These are phyloP conservation scores for Phaeolepiota aurea DNA, from an alignment of 768 basidiomycete genomes.

Conservation along the genomic window DNA sequence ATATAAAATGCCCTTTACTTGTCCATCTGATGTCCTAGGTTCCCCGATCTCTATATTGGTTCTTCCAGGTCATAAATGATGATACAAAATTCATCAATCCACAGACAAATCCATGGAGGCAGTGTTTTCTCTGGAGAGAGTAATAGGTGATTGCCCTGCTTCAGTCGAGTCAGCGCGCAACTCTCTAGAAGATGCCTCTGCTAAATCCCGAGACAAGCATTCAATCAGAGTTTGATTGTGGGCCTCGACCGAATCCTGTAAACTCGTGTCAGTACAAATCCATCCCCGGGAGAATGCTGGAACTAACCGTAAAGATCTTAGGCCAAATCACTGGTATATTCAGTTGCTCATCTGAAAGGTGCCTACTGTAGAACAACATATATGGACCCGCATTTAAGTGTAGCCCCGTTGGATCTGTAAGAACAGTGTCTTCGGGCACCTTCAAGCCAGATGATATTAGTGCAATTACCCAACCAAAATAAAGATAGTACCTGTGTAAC, in stretches of 20 bases:
- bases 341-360: constrained; percentile 25
- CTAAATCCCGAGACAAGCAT: constrained; percentile 22
- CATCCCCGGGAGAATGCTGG: neutral
- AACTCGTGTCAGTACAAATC: neutral
- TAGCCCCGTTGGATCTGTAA: constrained; percentile 62
- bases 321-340: constrained; percentile 29
- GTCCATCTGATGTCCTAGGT: no score
- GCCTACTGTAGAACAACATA: constrained; percentile 60
- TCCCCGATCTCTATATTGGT: no score
- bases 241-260: constrained; percentile 23
- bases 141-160: neutral
- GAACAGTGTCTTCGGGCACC: constrained; percentile 64
- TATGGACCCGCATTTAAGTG: constrained; percentile 76
- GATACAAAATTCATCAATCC: no score
- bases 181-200: constrained; percentile 11
- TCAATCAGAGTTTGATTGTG: constrained; percentile 26
- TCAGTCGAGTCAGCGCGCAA: no score
- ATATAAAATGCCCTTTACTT: no score
- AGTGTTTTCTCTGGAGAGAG: neutral
- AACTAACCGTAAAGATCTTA: constrained; percentile 23
- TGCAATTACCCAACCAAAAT: neutral
- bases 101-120: no score
- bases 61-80: no score
- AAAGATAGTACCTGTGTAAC: constrained; percentile 49
- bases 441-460: constrained; percentile 16